Evolutionary conservation across 345 rosid genomes (phyloP).

Genomic region (Noccaea bulbosa): DNA sequence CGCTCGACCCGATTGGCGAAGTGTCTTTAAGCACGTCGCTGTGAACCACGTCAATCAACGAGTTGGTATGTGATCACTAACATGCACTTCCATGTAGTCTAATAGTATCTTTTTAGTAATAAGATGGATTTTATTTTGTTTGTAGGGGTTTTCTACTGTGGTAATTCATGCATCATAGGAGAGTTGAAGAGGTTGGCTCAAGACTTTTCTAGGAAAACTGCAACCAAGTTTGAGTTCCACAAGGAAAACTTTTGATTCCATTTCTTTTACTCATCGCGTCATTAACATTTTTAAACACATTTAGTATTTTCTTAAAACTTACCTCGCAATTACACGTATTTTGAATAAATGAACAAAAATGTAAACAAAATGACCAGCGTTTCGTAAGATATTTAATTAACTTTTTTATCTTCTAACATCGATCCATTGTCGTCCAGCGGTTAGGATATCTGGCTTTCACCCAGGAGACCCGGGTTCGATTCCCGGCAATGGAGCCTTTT

Average conservation of each 20-base stretch:
- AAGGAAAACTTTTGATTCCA: conserved; percentile 68
- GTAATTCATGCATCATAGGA: conserved; percentile 61
- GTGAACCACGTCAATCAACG: conserved; percentile 58
- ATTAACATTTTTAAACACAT: not conserved
- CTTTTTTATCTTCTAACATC: not conserved
- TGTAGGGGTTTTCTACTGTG: conserved; percentile 77
- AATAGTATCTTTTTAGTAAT: not conserved
- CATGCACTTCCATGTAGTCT: not conserved
- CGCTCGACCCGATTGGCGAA: conserved; percentile 72
- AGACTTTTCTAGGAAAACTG: conserved; percentile 76
- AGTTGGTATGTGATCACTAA: conserved; percentile 58
- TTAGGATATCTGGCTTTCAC: conserved; percentile 98
- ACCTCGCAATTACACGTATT: too few relatives aligned
- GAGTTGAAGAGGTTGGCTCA: conserved; percentile 60
- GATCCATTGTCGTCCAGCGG: conserved; percentile 94
- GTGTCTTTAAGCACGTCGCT: conserved; percentile 69
- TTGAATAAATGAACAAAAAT: too few relatives aligned
- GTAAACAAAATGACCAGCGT: too few relatives aligned
- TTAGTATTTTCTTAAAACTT: not conserved
- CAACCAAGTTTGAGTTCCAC: conserved; percentile 81
- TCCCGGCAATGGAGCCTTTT: conserved; percentile 79
- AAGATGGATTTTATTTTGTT: conserved; percentile 5
- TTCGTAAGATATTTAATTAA: too few relatives aligned
- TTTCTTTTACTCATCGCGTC: not conserved
- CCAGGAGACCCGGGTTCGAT: conserved; percentile 99